Conservation (phyloP, 768 basidiomycete genomes). For the Hirschioporus abietinus region DNA sequence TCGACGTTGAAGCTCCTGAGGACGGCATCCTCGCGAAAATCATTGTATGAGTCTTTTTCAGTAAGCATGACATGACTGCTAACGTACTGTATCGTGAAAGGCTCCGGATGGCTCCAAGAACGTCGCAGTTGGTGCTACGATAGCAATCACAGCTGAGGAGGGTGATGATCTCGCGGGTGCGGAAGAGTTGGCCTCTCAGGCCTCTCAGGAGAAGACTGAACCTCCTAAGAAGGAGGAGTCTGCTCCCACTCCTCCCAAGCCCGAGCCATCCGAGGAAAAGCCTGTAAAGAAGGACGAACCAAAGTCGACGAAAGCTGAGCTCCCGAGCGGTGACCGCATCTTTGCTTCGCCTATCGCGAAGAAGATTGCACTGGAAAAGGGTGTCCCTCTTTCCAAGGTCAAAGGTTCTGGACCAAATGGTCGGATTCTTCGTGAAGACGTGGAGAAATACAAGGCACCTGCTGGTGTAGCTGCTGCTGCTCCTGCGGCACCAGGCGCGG, state of each 20-base stretch:
- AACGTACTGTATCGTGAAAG: conserved; percentile 30
- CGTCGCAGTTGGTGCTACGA: conserved; percentile 81
- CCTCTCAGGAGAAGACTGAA: conserved; percentile 38
- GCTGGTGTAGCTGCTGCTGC: conserved; percentile 39
- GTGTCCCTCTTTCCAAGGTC: conserved; percentile 82
- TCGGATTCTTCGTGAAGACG: conserved; percentile 90
- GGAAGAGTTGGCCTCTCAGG: conserved; percentile 34
- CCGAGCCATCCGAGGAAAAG: conserved; percentile 7
- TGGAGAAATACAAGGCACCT: conserved; percentile 78
- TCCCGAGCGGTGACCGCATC: conserved; percentile 72
- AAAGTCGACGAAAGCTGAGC: conserved; percentile 45
- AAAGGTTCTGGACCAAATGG: conserved; percentile 94
- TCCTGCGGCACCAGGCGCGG: conserved; percentile 41
- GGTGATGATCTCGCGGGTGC: conserved; percentile 92
- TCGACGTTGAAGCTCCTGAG: conserved; percentile 98
- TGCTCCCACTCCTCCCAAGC: conserved; percentile 22
- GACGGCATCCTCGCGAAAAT: conserved; percentile 95
- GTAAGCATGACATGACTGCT: neutral
- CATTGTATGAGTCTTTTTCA: conserved; percentile 47
- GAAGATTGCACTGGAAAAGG: conserved; percentile 92
- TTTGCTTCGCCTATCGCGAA: conserved; percentile 95
- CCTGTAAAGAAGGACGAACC: conserved; percentile 19
- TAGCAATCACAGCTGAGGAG: conserved; percentile 91
- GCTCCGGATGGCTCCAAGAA: conserved; percentile 74
- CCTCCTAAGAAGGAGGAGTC: conserved; percentile 26